Evolutionary conservation across 2,329 filamentous ascomycete genomes (phyloP).

Genomic region (Macrophomina pseudophaseolina): DNA sequence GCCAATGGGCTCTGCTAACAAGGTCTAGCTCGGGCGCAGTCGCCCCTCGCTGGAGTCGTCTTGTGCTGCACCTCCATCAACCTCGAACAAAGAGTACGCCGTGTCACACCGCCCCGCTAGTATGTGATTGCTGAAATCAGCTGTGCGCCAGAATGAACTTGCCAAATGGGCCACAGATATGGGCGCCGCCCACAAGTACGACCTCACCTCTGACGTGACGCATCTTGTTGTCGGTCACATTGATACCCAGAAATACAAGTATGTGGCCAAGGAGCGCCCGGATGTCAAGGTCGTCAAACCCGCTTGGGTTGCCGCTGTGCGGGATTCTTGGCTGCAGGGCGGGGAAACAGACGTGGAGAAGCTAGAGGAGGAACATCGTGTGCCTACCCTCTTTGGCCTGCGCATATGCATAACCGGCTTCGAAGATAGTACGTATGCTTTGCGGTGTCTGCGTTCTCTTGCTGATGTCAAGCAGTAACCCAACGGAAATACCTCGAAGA

Average conservation of each 20-base stretch:
- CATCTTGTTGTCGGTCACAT: slow-evolving; percentile 91
- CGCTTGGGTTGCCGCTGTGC: slow-evolving; percentile 83
- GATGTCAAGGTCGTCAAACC: slow-evolving; percentile 83
- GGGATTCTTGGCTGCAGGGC: slow-evolving; percentile 79
- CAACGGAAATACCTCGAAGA: slow-evolving; percentile 74
- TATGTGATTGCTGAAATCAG: slow-evolving; percentile 22
- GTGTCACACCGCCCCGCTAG: slow-evolving; percentile 29
- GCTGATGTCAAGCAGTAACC: slow-evolving; percentile 54
- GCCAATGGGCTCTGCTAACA: slow-evolving; percentile 28
- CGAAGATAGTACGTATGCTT: slow-evolving; percentile 60
- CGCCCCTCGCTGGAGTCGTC: slow-evolving; percentile 64
- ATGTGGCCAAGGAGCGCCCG: slow-evolving; percentile 85
- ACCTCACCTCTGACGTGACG: slow-evolving; percentile 94
- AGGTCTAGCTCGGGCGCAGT: slow-evolving; percentile 38
- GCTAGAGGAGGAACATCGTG: slow-evolving; percentile 69
- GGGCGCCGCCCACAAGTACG: slow-evolving; percentile 84
- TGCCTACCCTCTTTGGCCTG: slow-evolving; percentile 67
- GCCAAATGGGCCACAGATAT: slow-evolving; percentile 74
- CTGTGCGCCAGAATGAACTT: slow-evolving; percentile 56
- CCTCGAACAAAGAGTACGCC: slow-evolving; percentile 74
- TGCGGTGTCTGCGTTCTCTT: neutral
- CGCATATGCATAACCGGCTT: slow-evolving; percentile 74
- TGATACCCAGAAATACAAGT: slow-evolving; percentile 91
- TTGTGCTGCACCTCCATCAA: slow-evolving; percentile 88
- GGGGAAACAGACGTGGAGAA: slow-evolving; percentile 72